Evolutionary conservation across 495 filamentous ascomycete genomes (phyloP), one percentile per base, ranked within the genome.

Genomic region (Rhizodiscina lignyota): DNA sequence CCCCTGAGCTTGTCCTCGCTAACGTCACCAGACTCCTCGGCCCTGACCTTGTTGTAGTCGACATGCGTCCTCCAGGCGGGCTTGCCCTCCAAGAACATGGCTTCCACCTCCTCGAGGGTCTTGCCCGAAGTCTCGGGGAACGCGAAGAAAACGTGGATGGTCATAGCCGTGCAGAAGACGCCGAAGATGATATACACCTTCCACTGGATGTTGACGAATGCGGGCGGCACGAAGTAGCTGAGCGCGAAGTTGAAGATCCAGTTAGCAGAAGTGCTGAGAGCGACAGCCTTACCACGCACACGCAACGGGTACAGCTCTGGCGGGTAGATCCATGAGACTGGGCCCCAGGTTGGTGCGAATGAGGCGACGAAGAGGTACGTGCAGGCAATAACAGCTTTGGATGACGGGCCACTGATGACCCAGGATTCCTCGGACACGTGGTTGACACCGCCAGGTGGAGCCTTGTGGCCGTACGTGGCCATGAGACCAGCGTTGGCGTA

Each of bases 181-280:
- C 43, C 47, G 35, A 50, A 50, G 34, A 50, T 41, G 20, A 47
- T 36, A 24, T 47, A 50, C 23, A 39, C 42, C 19, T 67, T 64
- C 79, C 79, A 86, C 37, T 67, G 56, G 44, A 84, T 83, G 43
- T 68, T 78, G 35, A 61, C 69, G 45, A 84, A 83, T 2, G 78
- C 70, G 0, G 76, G 71, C 1, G 79, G 79, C 3, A 81, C 76
- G 39, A 85, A 84, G 54, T 77, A 82, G 5, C 70, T 67, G 3
- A 83, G 64, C 0, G 79, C 79, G 49, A 81, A 83, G 62, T 83
- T 83, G 59, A 81, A 83, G 17, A 69, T 64, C 80, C 79, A 85
- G 60, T 82, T 83, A 5, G 64, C 66, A 2, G 77, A 70, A 0
- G 78, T 82, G 26, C 67, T 61, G 11, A 85, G 58, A n/a, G 77